phyloP scores from a whole-genome alignment of 2,329 filamentous ascomycete genomes.

The Coleophoma cylindrospora region DNA sequence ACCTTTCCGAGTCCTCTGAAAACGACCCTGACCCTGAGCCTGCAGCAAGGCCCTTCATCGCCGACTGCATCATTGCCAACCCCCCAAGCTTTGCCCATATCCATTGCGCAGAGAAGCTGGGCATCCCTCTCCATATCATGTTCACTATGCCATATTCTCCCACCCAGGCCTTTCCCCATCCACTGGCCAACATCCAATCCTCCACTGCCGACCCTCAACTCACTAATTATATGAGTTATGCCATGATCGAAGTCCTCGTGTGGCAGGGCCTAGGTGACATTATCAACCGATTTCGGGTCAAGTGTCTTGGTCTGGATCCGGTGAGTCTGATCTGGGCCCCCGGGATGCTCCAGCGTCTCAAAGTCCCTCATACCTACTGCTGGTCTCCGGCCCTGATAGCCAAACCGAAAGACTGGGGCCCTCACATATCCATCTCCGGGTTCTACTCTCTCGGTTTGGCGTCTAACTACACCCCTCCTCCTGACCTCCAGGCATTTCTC shows the following conservation, averaged over 20 bases:
- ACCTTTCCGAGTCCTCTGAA: too few relatives aligned
- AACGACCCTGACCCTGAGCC: too few relatives aligned
- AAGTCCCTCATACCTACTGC: slow-evolving; percentile 42
- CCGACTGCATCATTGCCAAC: slow-evolving; percentile 72
- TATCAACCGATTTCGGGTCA: slow-evolving; percentile 77
- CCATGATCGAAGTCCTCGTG: slow-evolving; percentile 62
- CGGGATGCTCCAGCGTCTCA: slow-evolving; percentile 66
- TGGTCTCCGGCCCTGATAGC: slow-evolving; percentile 52
- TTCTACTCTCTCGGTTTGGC: slow-evolving; percentile 69
- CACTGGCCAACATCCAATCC: slow-evolving; percentile 58
- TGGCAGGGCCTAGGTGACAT: slow-evolving; percentile 78
- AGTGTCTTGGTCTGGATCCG: slow-evolving; percentile 65
- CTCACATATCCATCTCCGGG: slow-evolving; percentile 64
- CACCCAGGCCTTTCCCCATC: slow-evolving; percentile 63
- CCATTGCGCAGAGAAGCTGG: slow-evolving; percentile 67
- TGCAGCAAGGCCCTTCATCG: slow-evolving; percentile 59
- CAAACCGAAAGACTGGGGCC: slow-evolving; percentile 68
- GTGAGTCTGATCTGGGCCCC: slow-evolving; percentile 77
- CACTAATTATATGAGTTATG: slow-evolving; percentile 62
- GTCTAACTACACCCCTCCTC: slow-evolving; percentile 56
- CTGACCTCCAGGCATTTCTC: slow-evolving; percentile 60
- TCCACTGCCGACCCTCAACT: slow-evolving; percentile 54
- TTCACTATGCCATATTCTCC: slow-evolving; percentile 66
- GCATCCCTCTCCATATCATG: slow-evolving; percentile 73
- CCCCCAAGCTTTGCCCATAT: slow-evolving; percentile 70